Conservation (phyloP, 805 yeast species). For the Lipomyces mesembrius region DNA sequence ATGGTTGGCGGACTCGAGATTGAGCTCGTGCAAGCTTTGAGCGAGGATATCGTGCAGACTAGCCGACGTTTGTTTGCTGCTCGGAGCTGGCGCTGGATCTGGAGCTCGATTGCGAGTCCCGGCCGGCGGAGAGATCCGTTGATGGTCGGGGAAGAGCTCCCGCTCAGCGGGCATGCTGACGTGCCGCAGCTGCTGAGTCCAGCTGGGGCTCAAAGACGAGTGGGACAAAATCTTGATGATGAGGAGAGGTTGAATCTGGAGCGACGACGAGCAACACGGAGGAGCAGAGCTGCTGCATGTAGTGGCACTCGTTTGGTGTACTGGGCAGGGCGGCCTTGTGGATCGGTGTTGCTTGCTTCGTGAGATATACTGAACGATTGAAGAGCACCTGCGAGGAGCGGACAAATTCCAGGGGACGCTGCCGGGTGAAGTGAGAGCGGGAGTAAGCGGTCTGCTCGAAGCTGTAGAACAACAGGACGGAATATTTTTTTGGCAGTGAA, state of each 20-base stretch:
- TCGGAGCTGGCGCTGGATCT: neutral
- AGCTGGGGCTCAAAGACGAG: slow-evolving; percentile 1
- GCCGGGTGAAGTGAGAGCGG: too few relatives aligned
- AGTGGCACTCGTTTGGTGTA: neutral
- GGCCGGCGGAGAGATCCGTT: neutral
- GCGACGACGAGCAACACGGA: neutral
- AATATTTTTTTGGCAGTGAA: neutral
- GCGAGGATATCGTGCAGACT: neutral
- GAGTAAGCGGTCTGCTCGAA: too few relatives aligned
- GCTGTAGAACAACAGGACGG: neutral
- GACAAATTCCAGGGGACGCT: too few relatives aligned
- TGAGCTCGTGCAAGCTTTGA: neutral
- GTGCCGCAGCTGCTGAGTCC: neutral
- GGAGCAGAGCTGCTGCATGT: neutral
- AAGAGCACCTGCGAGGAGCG: neutral
- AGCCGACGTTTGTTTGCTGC: neutral
- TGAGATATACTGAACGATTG: neutral
- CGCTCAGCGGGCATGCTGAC: neutral
- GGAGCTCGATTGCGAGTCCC: neutral
- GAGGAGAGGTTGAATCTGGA: neutral
- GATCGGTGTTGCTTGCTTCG: neutral
- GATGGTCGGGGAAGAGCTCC: neutral
- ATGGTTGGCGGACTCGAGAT: neutral
- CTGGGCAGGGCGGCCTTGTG: neutral
- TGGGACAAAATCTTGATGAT: slow-evolving; percentile 5